Evolutionary conservation across 2,329 filamentous ascomycete species (phyloP), one percentile per base, ranked within the genome.

Genomic region (Trichophyton verrucosum): DNA sequence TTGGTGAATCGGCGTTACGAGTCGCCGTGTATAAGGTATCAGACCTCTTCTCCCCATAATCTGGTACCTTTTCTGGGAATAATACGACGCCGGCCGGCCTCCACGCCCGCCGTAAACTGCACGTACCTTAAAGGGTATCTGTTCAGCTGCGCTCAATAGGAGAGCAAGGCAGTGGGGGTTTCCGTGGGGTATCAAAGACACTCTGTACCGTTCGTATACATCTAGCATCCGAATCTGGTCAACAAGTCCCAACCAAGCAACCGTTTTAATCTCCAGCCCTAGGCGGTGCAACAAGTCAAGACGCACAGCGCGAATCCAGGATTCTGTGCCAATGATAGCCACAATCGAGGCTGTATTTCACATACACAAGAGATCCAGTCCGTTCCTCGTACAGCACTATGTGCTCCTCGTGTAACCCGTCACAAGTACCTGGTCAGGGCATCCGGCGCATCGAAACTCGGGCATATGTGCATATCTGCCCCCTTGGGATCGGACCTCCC

Each of bases 351-450:
- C 7, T 33, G 33, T 36, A 55, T 13, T 33, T 8, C 27, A 30
- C 27, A 55, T 17, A 36, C 51, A 22, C 22, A 24, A 8, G 33
- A 38, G 33, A 51, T 17, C 20, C 27, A 36, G 51, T 55, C 51
- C 8, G 51, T 55, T 27, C 51, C 51, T 55, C 51, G 51, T 55
- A 55, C 51, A 55, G 51, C 51, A 20, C 51, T 51, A 51, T 51
- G 13, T 51, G 9, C 51, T 33, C 51, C 24, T 55, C 27, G 51
- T 55, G 24, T 55, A 33, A 55, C 30, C 51, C 51, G 51, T 55
- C 51, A 55, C 51, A 55, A 20, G 51, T 17, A 9, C 40, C 20
- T 55, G 7, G 51, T 36, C 51, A 55, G 51, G 46, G 46, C 46
- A 51, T 51, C 22, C 22, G 46, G 17, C 20, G 44, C 46, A 51